phyloP scores from a whole-genome alignment of 1,284 basidiomycete genomes.

The Laetiporus sulphureus region DNA sequence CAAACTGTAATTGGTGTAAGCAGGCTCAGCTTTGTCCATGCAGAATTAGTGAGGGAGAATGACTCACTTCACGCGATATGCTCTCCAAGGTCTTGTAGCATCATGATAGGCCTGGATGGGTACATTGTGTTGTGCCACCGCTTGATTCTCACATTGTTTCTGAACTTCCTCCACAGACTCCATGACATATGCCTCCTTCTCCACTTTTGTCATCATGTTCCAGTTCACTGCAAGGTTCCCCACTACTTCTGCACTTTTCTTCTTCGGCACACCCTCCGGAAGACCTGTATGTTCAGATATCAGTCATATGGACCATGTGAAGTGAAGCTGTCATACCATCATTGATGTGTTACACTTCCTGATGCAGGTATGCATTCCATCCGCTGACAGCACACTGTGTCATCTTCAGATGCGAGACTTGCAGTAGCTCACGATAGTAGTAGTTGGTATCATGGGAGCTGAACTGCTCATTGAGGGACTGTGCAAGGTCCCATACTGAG shows the following conservation, averaged over 20 bases:
- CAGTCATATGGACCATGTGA: too few species aligned
- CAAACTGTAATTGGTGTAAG: conserved; percentile 8
- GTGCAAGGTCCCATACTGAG: too few species aligned
- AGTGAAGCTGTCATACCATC: too few species aligned
- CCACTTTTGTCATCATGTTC: conserved; percentile 1
- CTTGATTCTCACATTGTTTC: conserved; percentile 2
- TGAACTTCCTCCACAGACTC: background rate
- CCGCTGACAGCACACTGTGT: too few species aligned
- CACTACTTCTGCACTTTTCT: background rate
- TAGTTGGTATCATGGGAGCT: too few species aligned
- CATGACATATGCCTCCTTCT: background rate
- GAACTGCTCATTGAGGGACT: too few species aligned
- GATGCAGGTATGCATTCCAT: too few species aligned
- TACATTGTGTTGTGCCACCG: conserved; percentile 1
- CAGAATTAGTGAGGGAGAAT: too few species aligned
- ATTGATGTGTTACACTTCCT: too few species aligned
- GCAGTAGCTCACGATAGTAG: too few species aligned
- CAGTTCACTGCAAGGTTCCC: conserved; percentile 1
- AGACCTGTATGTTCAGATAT: too few species aligned
- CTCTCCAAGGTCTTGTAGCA: conserved; percentile 1
- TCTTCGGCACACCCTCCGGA: background rate
- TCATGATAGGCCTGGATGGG: conserved; percentile 9
- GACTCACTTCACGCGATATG: conserved; percentile 1
- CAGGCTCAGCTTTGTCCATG: conserved; percentile 3
- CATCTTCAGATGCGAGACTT: too few species aligned